A percentile compares a stretch with the other conserved stretches of the same genome.
Conservation (phyloP, 495 filamentous ascomycete species). For the Neurospora discreta region DNA sequence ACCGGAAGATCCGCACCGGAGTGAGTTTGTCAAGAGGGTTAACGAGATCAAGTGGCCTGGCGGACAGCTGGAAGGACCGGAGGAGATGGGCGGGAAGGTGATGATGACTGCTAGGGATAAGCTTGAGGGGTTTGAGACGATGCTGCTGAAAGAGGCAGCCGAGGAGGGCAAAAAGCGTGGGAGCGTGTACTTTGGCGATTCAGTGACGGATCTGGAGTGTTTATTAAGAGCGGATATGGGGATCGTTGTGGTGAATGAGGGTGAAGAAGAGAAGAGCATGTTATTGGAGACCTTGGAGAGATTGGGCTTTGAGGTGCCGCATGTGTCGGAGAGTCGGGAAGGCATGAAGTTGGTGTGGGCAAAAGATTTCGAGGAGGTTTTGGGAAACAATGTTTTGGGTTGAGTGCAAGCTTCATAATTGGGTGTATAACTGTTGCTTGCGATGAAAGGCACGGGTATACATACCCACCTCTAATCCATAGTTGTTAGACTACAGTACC, state of each 20-base stretch:
- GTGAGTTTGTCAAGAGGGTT: slow-evolving; percentile 3
- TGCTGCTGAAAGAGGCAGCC: not conserved
- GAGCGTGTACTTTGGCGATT: slow-evolving; percentile 23
- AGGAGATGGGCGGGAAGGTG: slow-evolving; percentile 13
- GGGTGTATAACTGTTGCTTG: not conserved
- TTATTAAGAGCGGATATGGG: slow-evolving; percentile 24
- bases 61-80: slow-evolving; percentile 24
- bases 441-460: not conserved
- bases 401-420: not conserved
- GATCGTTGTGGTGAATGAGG: slow-evolving; percentile 26
- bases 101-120: slow-evolving; percentile 18
- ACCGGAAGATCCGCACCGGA: not conserved
- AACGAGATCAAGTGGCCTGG: slow-evolving; percentile 22
- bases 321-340: slow-evolving; percentile 9
- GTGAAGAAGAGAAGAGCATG: slow-evolving; percentile 14
- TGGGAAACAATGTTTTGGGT: slow-evolving; percentile 9
- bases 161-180: not conserved
- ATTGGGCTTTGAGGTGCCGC: slow-evolving; percentile 25
- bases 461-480: not conserved
- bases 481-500: not conserved
- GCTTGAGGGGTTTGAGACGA: slow-evolving; percentile 8
- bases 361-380: slow-evolving; percentile 18
- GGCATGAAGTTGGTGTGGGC: slow-evolving; percentile 15
- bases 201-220: slow-evolving; percentile 25
- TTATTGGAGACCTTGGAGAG: slow-evolving; percentile 24